Percentiles rank a stretch among this genome's conserved stretches.
Evolutionary conservation across 805 yeast genomes (phyloP).

Genomic region (Spencermartinsiella europaea): DNA sequence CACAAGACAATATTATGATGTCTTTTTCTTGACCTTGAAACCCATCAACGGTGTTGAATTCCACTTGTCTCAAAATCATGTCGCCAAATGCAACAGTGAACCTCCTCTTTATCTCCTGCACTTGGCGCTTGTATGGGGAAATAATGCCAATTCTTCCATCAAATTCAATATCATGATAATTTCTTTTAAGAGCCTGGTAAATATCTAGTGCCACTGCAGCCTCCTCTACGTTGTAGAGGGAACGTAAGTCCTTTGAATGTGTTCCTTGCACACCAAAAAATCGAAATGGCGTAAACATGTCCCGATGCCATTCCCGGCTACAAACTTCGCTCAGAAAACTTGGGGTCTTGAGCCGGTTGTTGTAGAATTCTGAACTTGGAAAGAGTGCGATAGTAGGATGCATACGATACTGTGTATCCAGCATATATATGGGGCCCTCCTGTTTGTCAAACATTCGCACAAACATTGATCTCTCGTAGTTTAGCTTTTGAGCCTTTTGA

Average conservation of each 20-base stretch:
- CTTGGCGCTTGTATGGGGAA: slow-evolving; percentile 93
- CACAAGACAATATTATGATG: slow-evolving; percentile 90
- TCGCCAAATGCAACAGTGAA: slow-evolving; percentile 62
- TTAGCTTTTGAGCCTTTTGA: slow-evolving; percentile 70
- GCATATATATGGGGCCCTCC: slow-evolving; percentile 56
- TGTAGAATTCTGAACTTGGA: slow-evolving; percentile 81
- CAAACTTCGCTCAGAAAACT: slow-evolving; percentile 59
- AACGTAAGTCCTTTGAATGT: slow-evolving; percentile 63
- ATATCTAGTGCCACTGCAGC: slow-evolving; percentile 69
- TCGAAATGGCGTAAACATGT: slow-evolving; percentile 63
- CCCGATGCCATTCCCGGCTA: slow-evolving; percentile 68
- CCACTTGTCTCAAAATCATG: slow-evolving; percentile 58
- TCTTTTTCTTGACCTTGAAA: slow-evolving; percentile 98
- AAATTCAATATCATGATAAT: slow-evolving; percentile 38
- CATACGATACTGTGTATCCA: slow-evolving; percentile 96
- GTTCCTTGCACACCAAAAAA: slow-evolving; percentile 65
- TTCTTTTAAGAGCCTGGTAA: slow-evolving; percentile 40
- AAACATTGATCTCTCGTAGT: slow-evolving; percentile 87
- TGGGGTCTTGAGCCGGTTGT: slow-evolving; percentile 71
- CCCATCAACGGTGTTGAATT: slow-evolving; percentile 94
- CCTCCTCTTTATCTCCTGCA: slow-evolving; percentile 48
- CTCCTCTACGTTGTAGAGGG: slow-evolving; percentile 67
- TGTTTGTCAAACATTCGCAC: slow-evolving; percentile 81
- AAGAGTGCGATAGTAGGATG: slow-evolving; percentile 85
- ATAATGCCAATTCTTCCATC: slow-evolving; percentile 79